Evolutionary conservation across 805 yeast genomes (phyloP), one percentile per base, ranked within the genome.

Genomic region (Pichia pseudocactophila): DNA sequence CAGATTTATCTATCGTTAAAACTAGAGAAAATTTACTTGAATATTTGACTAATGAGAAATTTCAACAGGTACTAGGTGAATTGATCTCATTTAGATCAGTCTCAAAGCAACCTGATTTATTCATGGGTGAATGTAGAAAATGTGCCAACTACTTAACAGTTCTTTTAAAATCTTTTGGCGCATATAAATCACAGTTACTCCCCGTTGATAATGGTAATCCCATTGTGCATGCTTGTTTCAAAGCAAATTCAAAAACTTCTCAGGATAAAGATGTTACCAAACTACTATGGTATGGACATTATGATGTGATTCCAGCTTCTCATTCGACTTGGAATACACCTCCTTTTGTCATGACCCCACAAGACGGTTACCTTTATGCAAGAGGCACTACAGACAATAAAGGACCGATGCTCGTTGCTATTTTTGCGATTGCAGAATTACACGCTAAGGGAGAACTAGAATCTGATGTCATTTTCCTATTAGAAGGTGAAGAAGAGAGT

Each of bases 401-500:
- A 59, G 98, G 98, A 0, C 98, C 98, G 0, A 65, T 83, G 8
- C 63, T 88, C 11, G 95, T 96, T 2, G 81, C 96, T 0, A 71
- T 90, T 2, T 88, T 78, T 62, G 86, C 96, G 0, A 95, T 83
- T 16, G 89, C 92, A 0, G 86, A 83, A 41, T 62, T 87, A 12
- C 64, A 64, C 41, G 73, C 73, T 25, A 61, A 65, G 10, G 64
- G 69, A 0, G 61, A 73, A 36, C 68, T 92, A 17, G 65, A 68
- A 7, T 71, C 80, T 36, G 96, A 90, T 58, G 80, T 90, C 3
- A 78, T 83, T 0, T 89, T 92, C 53, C 56, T 90, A 13, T 70
- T 90, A 38, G 98, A 90, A 62, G 98, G 98, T 36, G 96, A 88
- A 59, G 98, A 92, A 62, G 98, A 90, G 59, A 74, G 85, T 44